Evolutionary conservation across 169 alveolate species (phyloP).

Genomic region (Babesia gibsoni): DNA sequence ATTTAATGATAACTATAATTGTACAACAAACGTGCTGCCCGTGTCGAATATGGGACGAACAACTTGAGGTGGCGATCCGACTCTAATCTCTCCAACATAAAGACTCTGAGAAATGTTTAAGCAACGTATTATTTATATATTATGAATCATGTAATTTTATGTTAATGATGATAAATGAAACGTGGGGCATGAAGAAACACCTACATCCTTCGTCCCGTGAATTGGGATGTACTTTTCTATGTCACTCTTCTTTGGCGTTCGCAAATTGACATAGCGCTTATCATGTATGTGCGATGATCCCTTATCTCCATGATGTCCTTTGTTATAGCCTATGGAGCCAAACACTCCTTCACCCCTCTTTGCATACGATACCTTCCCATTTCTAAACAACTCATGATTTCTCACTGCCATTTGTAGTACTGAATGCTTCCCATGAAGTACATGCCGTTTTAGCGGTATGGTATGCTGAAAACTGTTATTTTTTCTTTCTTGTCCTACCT

Average conservation of each 20-base stretch:
- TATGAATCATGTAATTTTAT: neutral
- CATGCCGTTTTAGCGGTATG: conserved; percentile 20
- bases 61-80: conserved; percentile 79
- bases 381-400: conserved; percentile 25
- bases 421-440: neutral
- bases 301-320: neutral
- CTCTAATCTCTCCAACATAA: conserved; percentile 65
- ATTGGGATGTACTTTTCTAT: conserved; percentile 35
- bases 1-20: neutral
- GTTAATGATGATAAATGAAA: neutral
- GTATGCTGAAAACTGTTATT: conserved; percentile 6
- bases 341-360: conserved; percentile 37
- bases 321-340: conserved; percentile 44
- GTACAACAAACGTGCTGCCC: conserved; percentile 77
- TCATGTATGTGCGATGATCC: neutral
- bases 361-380: conserved; percentile 48
- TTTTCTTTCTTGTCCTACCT: neutral
- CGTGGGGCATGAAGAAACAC: conserved; percentile 2
- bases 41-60: conserved; percentile 82
- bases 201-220: conserved; percentile 49
- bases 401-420: conserved; percentile 29
- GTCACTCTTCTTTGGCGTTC: neutral
- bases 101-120: conserved; percentile 66
- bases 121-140: too few relatives aligned
- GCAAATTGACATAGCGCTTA: neutral